Conservation (phyloP, 306 rosid genomes). For the Herpetospermum pedunculosum region DNA sequence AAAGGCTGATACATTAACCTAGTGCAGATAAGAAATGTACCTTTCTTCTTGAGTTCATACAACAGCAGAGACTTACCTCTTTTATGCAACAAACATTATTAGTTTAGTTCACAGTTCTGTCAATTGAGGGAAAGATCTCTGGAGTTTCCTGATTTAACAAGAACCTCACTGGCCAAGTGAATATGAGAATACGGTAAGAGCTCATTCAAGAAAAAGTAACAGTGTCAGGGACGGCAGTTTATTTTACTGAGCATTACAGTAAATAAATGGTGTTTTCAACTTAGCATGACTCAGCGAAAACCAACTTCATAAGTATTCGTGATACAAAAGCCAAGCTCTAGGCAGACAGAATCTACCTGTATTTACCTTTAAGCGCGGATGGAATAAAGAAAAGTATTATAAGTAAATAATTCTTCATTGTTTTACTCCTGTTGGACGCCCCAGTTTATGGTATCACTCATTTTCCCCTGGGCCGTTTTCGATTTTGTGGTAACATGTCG, state of each 20-base stretch:
- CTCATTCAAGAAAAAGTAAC: not conserved
- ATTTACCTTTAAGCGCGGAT: conserved; percentile 2
- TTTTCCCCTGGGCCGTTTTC: conserved; percentile 47
- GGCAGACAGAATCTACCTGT: not conserved
- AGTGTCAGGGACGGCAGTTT: not conserved
- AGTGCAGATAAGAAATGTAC: not conserved
- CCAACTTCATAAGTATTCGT: not conserved
- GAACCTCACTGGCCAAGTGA: not conserved
- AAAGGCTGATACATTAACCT: not conserved
- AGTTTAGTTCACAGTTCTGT: not conserved
- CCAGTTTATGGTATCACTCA: conserved; percentile 22
- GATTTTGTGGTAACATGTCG: conserved; percentile 46
- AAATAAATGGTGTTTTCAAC: not conserved
- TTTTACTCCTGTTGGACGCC: not conserved
- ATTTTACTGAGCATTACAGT: not conserved
- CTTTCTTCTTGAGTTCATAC: not conserved
- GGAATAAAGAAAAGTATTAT: not conserved
- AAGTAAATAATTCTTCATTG: not conserved
- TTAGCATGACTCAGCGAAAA: not conserved
- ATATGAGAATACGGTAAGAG: not conserved
- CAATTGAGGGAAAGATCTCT: not conserved
- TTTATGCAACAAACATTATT: not conserved
- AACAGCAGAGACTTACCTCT: not conserved
- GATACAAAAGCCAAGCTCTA: not conserved
- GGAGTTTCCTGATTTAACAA: not conserved